Base-by-base conservation (phyloP, 768 basidiomycete species). In the Russula compacta region DNA sequence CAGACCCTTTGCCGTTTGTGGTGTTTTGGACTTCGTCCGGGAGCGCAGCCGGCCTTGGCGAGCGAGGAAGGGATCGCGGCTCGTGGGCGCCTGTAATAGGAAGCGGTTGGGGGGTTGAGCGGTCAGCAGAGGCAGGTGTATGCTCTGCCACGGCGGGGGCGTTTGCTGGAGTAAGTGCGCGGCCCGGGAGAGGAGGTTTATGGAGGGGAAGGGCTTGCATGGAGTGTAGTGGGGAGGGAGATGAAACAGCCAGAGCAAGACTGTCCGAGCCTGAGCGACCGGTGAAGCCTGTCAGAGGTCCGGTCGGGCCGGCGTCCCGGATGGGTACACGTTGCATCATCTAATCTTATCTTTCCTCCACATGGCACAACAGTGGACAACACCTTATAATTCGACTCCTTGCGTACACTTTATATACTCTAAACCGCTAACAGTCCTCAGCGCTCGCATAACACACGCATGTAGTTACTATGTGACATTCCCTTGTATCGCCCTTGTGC, bases 181-280 rank as follows among this genome's bases (percentile, higher is more conserved):
- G 50, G 5, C 40, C 56, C 8, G 56, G 50, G 60, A 61, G 55
- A 32, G 55, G 40, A 24, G 61, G 61, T 33, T 62, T 58, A 12
- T 56, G 56, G 46, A 43, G 56, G 52, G 61, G 52, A 35, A 58
- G 61, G 8, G 61, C 57, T 33, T 63, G 61, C 61, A 63, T 63
- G 21, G 57, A 38, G 12, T 38, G 54, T 57, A 50, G 57, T 57
- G 56, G 55, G 49, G 49, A 40, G 50, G 39, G 32, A 57, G 50
- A 53, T 44, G 51, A 40, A 56, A 57, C 60, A 44, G 29, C 21
- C 36, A 57, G 43, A 24, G 17, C n/a, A 2, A 29, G 49, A 9
- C 44, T 32, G 36, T 35, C 50, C 33, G 35, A 38, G 19, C 42
- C 36, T 21, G 21, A 50, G 44, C 53, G 36, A 51, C 54, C 14